Base-by-base conservation (phyloP, 2,329 filamentous ascomycete genomes). In the Elsinoe ampelina region DNA sequence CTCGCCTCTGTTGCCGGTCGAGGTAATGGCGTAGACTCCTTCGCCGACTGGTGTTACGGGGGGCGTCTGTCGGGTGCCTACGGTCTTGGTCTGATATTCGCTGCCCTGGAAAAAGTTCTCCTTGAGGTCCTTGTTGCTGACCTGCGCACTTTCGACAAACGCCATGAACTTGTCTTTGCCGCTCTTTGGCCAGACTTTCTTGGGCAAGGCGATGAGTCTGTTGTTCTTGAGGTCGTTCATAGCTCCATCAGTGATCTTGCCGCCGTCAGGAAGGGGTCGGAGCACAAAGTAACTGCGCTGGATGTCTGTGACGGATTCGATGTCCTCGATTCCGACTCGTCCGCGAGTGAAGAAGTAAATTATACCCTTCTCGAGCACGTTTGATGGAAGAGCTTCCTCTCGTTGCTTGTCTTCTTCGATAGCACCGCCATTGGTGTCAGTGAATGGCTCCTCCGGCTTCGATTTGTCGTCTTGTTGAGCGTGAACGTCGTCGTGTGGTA, bases 291-390 rank as follows among this genome's bases (percentile, higher is more conserved):
- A 92, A 60, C 80, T 89, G 50, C 89, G 84, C 41, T 86, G 82
- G 50, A 95, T 80, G 54, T 95, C 89, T 39, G 79, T 72, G 1
- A 92, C 76, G 45, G 79, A 77, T 15, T 84, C 78, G 0, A 89
- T 84, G 5, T 87, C 78, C 3, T 89, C 81, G 22, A 87, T 78
- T 52, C 82, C 81, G 36, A 95, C 87, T 11, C 89, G 84, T 6
- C 83, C 83, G 15, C 90, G 84, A 64, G 86, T 85, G 75, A 95
- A 95, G 77, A 95, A 95, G 75, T 95, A 95, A 63, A 95, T 84
- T 63, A 93, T 80, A 2, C 90, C 90, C 65, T 93, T 95, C 66
- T 96, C 90, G 2, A 95, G 77, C 20, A 95, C 82, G 58, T 75
- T 83, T 5, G 79, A 80, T 1, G 82, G 75, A 38, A 79, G 70